These are phyloP conservation scores for Aciculosporium take DNA, from an alignment of 2,329 filamentous ascomycete species.

Conservation along the genomic window DNA sequence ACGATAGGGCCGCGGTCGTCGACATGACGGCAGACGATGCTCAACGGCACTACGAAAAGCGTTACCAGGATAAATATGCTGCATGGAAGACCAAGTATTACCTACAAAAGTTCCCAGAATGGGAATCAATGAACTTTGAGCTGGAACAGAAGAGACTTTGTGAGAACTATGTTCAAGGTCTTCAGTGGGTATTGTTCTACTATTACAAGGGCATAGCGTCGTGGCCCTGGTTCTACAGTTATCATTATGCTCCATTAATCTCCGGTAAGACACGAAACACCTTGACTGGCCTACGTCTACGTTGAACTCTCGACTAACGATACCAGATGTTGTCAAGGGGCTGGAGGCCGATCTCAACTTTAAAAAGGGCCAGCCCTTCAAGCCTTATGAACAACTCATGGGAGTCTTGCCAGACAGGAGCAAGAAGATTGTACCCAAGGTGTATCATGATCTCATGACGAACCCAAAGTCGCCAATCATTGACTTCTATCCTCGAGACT, in stretches of 20 bases:
- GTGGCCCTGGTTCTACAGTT: conserved; percentile 96
- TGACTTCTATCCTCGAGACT: conserved; percentile 95
- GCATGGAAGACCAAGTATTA: conserved; percentile 96
- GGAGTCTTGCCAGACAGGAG: conserved; percentile 93
- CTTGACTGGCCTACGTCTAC: background rate
- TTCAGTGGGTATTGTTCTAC: conserved; percentile 97
- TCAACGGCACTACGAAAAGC: conserved; percentile 61
- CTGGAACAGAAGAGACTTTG: conserved; percentile 65
- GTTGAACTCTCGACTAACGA: conserved; percentile 15
- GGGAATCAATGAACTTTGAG: conserved; percentile 64
- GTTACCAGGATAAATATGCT: conserved; percentile 81
- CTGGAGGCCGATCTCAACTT: conserved; percentile 81
- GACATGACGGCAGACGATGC: conserved; percentile 69
- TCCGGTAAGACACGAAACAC: conserved; percentile 40
- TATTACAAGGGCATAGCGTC: conserved; percentile 96
- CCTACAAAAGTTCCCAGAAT: conserved; percentile 70
- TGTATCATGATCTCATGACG: conserved; percentile 90
- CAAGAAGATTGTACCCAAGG: conserved; percentile 81
- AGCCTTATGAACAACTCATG: conserved; percentile 93
- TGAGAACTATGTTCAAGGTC: conserved; percentile 92
- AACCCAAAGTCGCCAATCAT: conserved; percentile 81
- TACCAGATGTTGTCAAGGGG: conserved; percentile 70
- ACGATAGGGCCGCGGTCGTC: conserved; percentile 77
- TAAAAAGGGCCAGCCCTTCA: conserved; percentile 86
- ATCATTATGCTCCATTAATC: conserved; percentile 96